A percentile compares a stretch with the other conserved stretches of the same genome.
Conservation (phyloP, 441 rosid species). For the Erodium moschatum region DNA sequence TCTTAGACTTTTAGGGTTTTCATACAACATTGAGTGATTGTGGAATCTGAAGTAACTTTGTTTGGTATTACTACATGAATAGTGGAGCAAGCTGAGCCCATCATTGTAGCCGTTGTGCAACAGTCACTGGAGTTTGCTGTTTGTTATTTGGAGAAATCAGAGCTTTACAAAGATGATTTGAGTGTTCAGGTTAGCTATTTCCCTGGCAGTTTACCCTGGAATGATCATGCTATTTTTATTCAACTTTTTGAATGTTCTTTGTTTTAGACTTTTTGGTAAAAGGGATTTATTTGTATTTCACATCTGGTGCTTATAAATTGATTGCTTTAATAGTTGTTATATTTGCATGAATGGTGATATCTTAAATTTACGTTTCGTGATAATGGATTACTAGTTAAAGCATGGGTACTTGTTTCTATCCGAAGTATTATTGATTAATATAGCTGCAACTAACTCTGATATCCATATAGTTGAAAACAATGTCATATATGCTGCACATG, state of each 20-base stretch:
- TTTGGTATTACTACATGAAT: conserved; percentile 20
- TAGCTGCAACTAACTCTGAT: conserved; percentile 3
- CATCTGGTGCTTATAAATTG: background rate
- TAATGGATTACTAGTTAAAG: conserved; percentile 5
- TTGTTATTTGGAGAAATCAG: conserved; percentile 69
- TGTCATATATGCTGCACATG: background rate
- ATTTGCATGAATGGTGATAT: background rate
- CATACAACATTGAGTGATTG: background rate
- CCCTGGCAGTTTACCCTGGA: conserved; percentile 2
- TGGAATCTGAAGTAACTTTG: conserved; percentile 2
- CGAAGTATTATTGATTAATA: background rate
- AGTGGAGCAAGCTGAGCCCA: conserved; percentile 77
- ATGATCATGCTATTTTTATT: background rate
- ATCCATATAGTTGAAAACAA: background rate
- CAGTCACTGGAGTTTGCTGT: conserved; percentile 76
- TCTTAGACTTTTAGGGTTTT: too few species aligned
- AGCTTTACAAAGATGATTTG: conserved; percentile 43
- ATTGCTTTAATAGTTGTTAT: background rate
- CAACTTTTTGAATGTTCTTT: background rate
- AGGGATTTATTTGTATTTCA: background rate
- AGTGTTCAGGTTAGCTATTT: conserved; percentile 55
- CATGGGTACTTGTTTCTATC: background rate
- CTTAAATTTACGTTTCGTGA: conserved; percentile 4
- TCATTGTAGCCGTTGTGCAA: conserved; percentile 60
- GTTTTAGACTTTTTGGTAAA: background rate